These are phyloP conservation scores for Pochonia chlamydosporia DNA, from an alignment of 2,329 filamentous ascomycete species.

Conservation along the genomic window DNA sequence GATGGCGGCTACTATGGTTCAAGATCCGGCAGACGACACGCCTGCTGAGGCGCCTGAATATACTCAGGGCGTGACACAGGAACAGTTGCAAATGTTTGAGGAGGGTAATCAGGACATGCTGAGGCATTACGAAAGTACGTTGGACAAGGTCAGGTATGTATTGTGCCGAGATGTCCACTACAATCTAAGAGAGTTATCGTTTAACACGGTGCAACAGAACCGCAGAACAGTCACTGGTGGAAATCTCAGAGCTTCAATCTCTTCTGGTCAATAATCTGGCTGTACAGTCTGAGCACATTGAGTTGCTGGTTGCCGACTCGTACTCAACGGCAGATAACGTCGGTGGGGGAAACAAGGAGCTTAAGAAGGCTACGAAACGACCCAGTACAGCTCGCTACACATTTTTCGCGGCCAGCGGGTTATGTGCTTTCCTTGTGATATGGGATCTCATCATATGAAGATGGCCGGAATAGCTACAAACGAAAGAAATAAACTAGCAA, in stretches of 20 bases:
- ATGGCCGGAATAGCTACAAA: too few species aligned
- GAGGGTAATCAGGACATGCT: slow-evolving; percentile 90
- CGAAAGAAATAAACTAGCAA: background rate
- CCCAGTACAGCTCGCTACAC: slow-evolving; percentile 70
- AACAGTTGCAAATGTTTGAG: slow-evolving; percentile 90
- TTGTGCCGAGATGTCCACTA: background rate
- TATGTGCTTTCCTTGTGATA: slow-evolving; percentile 68
- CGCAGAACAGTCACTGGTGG: slow-evolving; percentile 82
- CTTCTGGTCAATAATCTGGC: slow-evolving; percentile 81
- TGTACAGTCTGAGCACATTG: slow-evolving; percentile 82
- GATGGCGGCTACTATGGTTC: background rate
- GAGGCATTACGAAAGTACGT: slow-evolving; percentile 86
- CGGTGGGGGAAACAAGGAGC: slow-evolving; percentile 80
- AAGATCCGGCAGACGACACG: slow-evolving; percentile 13
- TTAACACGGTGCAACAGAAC: slow-evolving; percentile 45
- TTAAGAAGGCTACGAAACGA: slow-evolving; percentile 73
- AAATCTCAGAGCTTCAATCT: slow-evolving; percentile 89
- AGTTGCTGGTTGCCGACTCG: slow-evolving; percentile 81
- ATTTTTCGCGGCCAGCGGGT: slow-evolving; percentile 71
- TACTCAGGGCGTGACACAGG: slow-evolving; percentile 60
- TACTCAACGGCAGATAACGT: slow-evolving; percentile 79
- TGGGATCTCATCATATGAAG: slow-evolving; percentile 66
- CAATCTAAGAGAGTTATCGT: background rate
- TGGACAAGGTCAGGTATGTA: slow-evolving; percentile 86
- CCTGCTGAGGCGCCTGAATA: slow-evolving; percentile 13